Conservation (phyloP, 164 flowering plant genomes). For the Liriodendron chinense region DNA sequence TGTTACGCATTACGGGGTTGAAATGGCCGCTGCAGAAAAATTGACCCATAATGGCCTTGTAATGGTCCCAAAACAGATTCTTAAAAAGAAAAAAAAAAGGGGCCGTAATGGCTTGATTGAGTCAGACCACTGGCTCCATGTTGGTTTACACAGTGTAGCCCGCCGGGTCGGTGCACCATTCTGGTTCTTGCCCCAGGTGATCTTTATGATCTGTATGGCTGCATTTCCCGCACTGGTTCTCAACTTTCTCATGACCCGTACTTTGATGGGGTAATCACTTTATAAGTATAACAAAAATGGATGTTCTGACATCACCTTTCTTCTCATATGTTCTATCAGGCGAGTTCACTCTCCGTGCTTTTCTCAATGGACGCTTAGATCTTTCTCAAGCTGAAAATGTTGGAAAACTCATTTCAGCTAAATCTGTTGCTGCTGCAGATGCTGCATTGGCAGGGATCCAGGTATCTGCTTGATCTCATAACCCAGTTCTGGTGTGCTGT, state of each 20-base stretch:
- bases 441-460: constrained; percentile 93
- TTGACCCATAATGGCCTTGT: too few species aligned
- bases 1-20: too few species aligned
- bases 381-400: constrained; percentile 95
- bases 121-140: too few species aligned
- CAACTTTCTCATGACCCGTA: neutral
- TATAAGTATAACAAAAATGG: neutral
- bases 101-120: too few species aligned
- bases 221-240: too few species aligned
- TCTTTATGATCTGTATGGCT: too few species aligned
- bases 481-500: neutral
- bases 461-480: constrained; percentile 32
- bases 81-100: too few species aligned
- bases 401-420: constrained; percentile 74
- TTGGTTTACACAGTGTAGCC: too few species aligned
- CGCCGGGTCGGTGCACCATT: too few species aligned
- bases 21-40: too few species aligned
- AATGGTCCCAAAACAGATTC: too few species aligned
- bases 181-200: too few species aligned
- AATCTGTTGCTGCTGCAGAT: constrained; percentile 86
- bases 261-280: neutral
- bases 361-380: constrained; percentile 94
- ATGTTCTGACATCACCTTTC: neutral
- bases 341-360: constrained; percentile 95
- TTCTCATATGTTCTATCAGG: constrained; percentile 37